Evolutionary conservation across 495 filamentous ascomycete species (phyloP).

Genomic region (Penicillium cataractarum): DNA sequence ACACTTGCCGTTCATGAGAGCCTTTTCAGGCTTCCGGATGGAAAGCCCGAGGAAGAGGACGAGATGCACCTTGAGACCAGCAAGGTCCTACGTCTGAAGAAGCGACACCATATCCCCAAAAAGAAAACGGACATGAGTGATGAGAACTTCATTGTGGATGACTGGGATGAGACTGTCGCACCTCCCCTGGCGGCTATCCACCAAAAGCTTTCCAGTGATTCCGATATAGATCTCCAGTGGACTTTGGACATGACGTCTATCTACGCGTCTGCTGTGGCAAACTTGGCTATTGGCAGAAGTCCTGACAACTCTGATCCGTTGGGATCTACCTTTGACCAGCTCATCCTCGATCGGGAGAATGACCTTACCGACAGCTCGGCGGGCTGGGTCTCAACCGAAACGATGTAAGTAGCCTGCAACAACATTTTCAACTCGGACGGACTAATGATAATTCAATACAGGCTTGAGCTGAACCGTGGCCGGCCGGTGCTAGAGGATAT

Average conservation of each 20-base stretch:
- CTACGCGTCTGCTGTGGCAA: constrained; percentile 32
- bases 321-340: constrained; percentile 22
- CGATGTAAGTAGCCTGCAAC: constrained; percentile 19
- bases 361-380: constrained; percentile 3
- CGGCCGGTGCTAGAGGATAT: constrained; percentile 37
- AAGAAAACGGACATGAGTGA: constrained; percentile 10
- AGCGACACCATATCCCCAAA: constrained; percentile 18
- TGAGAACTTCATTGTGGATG: constrained; percentile 43
- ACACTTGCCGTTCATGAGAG: constrained; percentile 42
- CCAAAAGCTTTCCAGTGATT: constrained; percentile 4
- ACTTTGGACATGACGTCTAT: constrained; percentile 38
- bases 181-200: constrained; percentile 5
- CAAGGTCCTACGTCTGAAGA: constrained; percentile 31
- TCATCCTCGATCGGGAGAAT: constrained; percentile 21
- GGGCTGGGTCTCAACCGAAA: constrained; percentile 20
- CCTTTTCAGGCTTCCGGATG: constrained; percentile 26
- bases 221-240: constrained; percentile 27
- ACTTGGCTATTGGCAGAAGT: constrained; percentile 6
- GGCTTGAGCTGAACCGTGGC: constrained; percentile 35
- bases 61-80: constrained; percentile 14
- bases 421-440: not conserved
- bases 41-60: constrained; percentile 6
- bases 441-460: constrained; percentile 17
- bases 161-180: constrained; percentile 39
- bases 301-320: not conserved